A percentile compares a stretch with the other conserved stretches of the same genome.
Evolutionary conservation across 257 asterid genomes (phyloP).

Genomic region (Ballota nigra): DNA sequence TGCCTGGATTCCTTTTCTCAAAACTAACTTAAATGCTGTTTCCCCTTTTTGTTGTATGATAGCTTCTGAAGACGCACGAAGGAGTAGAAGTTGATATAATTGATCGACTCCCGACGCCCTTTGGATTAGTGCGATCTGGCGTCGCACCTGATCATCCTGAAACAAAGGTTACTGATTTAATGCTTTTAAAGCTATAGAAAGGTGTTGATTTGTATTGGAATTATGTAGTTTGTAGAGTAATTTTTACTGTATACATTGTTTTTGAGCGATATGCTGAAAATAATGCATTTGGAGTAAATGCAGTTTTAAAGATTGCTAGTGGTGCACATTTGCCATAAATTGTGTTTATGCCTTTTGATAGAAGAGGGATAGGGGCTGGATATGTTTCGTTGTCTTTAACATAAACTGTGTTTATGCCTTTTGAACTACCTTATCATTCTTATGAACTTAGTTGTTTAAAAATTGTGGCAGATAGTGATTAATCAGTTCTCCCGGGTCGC

Average conservation of each 20-base stretch:
- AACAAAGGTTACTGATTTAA: slow-evolving; percentile 58
- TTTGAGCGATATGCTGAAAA: background rate
- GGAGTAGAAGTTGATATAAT: slow-evolving; percentile 78
- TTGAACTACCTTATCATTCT: slow-evolving; percentile 19
- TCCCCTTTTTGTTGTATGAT: too few species aligned
- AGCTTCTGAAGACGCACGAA: slow-evolving; percentile 77
- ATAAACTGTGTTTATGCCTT: background rate
- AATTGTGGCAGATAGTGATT: slow-evolving; percentile 66
- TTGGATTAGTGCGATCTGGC: slow-evolving; percentile 91
- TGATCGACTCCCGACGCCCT: slow-evolving; percentile 91
- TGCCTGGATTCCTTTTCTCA: background rate
- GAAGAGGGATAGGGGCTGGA: background rate
- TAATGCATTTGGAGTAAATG: background rate
- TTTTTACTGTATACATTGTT: background rate
- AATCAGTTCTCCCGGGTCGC: slow-evolving; percentile 87
- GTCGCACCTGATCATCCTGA: slow-evolving; percentile 99
- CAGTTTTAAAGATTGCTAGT: slow-evolving; percentile 12
- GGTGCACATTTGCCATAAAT: background rate
- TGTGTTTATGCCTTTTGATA: background rate
- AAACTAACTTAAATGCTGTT: too few species aligned
- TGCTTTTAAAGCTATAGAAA: background rate
- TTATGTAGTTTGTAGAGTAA: background rate
- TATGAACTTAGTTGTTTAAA: slow-evolving; percentile 40
- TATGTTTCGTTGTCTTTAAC: too few species aligned
- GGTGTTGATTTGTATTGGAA: background rate